Evolutionary conservation across 441 rosid genomes (phyloP).

Genomic region (Rhodomyrtus psidioides): DNA sequence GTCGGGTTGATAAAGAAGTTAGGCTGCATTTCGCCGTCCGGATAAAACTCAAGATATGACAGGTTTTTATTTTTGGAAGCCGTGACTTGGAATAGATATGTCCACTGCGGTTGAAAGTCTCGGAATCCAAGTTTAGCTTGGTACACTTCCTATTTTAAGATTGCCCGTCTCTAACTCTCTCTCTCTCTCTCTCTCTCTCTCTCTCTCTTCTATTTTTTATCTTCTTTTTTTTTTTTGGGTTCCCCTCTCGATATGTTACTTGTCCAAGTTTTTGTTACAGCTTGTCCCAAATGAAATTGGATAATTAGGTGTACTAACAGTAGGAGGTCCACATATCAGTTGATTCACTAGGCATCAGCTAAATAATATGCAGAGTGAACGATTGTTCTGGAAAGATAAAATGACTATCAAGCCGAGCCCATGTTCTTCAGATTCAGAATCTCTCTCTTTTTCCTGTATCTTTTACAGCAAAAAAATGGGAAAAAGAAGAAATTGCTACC

Average conservation of each 20-base stretch:
- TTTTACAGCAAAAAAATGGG: no score
- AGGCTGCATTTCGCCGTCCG: no score
- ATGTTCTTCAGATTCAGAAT: neutral
- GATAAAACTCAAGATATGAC: no score
- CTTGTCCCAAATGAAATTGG: neutral
- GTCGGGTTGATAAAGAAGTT: no score
- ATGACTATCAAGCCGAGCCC: neutral
- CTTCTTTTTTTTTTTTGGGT: neutral
- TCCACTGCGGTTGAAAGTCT: neutral
- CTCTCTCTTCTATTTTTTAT: no score
- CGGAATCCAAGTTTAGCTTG: neutral
- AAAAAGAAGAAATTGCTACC: no score
- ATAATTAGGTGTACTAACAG: neutral
- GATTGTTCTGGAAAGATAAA: neutral
- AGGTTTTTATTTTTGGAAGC: no score
- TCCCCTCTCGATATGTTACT: neutral
- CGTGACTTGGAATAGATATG: neutral
- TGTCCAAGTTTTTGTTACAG: neutral
- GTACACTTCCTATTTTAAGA: neutral
- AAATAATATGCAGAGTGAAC: neutral
- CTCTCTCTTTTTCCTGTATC: no score
- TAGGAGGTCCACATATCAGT: neutral
- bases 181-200: no score
- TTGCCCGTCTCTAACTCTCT: neutral
- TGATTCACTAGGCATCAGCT: neutral